Base-by-base conservation (phyloP, 108 stramenopile genomes). In the Chaetoceros muelleri region DNA sequence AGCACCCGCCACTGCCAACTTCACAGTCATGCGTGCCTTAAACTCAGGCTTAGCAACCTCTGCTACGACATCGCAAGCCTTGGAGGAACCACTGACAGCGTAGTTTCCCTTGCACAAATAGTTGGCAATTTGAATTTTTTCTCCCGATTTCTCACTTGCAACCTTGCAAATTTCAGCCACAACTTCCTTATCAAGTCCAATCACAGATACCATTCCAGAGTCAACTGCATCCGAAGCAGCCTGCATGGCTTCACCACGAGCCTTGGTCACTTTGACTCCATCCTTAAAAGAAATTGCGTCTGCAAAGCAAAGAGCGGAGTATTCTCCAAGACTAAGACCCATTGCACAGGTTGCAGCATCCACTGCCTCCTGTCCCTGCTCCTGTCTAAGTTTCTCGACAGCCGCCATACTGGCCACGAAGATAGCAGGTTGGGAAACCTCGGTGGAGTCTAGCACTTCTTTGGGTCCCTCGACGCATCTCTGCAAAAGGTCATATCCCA, bases 331-430 rank as follows among this genome's bases (percentile, higher is more conserved):
- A 58, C 75, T 81, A 24, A 97, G 65, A 10, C 96, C 96, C 91
- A 95, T 95, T 30, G 96, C 93, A 63, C 90, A 91, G 5, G 97
- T 98, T 51, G 94, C 94, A 27, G 74, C 84, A 55, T 94, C 89
- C 25, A 93, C 68, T 0, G 93, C 95, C 28, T 85, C 92, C 66
- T 90, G 81, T 44, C 91, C 93, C 52, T 84, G 45, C 52, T 95
- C 93, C 68, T 74, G 66, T 55, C 75, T 67, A 44, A 96, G 79
- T 62, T 98, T 96, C 72, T 98, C 96, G 16, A 96, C 89, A 25
- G 97, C 97, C 3, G 95, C 95, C 95, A 96, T 96, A 52, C 84
- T 86, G 44, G 95, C 92, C 0, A 98, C 97, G 61, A 98, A 98
- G 60, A 98, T 98, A 27, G 97, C 97, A 20, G 97, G 95, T 67